A percentile compares a stretch with the other conserved stretches of the same genome.
phyloP scores from a whole-genome alignment of 495 filamentous ascomycete species.

The Aspergillus indologenus region DNA sequence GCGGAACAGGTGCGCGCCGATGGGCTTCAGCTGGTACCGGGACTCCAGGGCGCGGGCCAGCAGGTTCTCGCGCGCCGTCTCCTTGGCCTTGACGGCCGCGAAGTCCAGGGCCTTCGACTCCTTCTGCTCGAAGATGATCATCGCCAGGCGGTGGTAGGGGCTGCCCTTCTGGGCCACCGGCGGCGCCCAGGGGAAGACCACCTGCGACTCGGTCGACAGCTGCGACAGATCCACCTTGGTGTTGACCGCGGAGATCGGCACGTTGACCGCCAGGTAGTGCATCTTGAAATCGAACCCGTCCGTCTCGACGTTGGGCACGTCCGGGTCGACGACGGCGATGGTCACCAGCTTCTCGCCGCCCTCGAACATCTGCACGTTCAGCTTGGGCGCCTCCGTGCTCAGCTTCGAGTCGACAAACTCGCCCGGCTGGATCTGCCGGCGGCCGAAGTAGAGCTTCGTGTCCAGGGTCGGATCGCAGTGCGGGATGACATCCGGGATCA shows the following conservation, averaged over 20 bases:
- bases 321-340: conserved; percentile 81
- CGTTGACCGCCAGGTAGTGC: conserved; percentile 77
- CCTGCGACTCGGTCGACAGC: conserved; percentile 54
- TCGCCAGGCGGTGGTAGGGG: conserved; percentile 81
- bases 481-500: conserved; percentile 91
- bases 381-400: conserved; percentile 65
- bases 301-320: conserved; percentile 77
- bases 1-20: conserved; percentile 85
- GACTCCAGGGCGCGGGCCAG: conserved; percentile 67
- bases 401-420: conserved; percentile 67
- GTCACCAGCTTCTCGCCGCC: conserved; percentile 75
- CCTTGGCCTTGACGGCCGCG: conserved; percentile 51
- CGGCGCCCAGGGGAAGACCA: conserved; percentile 77
- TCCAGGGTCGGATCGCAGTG: conserved; percentile 74
- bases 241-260: conserved; percentile 54
- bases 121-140: conserved; percentile 82
- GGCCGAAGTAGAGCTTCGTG: conserved; percentile 73
- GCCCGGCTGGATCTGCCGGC: conserved; percentile 66
- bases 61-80: conserved; percentile 59
- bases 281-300: conserved; percentile 76
- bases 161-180: conserved; percentile 84
- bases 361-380: conserved; percentile 83
- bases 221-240: conserved; percentile 51
- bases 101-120: conserved; percentile 58
- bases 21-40: conserved; percentile 63